phyloP scores from a whole-genome alignment of 768 basidiomycete species.

The Phanerodontia chrysosporium region DNA sequence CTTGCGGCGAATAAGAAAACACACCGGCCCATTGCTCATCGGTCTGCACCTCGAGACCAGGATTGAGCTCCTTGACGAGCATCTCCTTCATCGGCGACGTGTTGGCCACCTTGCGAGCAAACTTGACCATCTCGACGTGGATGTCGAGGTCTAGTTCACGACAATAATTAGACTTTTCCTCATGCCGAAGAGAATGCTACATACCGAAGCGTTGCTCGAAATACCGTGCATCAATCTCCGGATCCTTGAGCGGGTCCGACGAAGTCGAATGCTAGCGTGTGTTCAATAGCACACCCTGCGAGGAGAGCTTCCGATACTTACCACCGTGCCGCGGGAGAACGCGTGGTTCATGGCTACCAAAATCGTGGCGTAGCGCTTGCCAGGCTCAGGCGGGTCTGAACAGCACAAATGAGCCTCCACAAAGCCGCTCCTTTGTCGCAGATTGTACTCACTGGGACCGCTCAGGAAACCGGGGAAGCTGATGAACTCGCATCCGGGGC shows the following conservation, averaged over 20 bases:
- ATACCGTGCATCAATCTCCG: constrained; percentile 25
- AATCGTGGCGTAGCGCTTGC: constrained; percentile 25
- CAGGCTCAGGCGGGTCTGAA: constrained; percentile 13
- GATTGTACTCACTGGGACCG: constrained; percentile 21
- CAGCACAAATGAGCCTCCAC: background rate
- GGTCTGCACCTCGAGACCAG: constrained; percentile 25
- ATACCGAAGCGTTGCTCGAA: constrained; percentile 24
- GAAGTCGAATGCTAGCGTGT: constrained; percentile 18
- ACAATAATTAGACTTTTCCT: too few species aligned
- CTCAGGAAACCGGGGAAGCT: constrained; percentile 20
- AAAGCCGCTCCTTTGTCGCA: too few species aligned
- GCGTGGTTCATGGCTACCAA: constrained; percentile 20
- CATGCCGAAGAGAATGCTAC: background rate
- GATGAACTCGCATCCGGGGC: constrained; percentile 30
- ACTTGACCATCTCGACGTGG: constrained; percentile 21
- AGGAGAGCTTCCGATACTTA: background rate
- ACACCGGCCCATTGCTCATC: constrained; percentile 23
- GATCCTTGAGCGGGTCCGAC: constrained; percentile 19
- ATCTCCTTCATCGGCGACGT: constrained; percentile 20
- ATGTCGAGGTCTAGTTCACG: constrained; percentile 15
- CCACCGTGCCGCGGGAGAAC: constrained; percentile 27
- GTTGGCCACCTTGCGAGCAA: constrained; percentile 16
- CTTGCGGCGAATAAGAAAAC: too few species aligned
- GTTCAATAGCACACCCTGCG: background rate
- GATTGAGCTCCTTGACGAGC: constrained; percentile 22